These are phyloP conservation scores for Pisolithus thermaeus DNA, from an alignment of 1,284 basidiomycete species.

Conservation along the genomic window DNA sequence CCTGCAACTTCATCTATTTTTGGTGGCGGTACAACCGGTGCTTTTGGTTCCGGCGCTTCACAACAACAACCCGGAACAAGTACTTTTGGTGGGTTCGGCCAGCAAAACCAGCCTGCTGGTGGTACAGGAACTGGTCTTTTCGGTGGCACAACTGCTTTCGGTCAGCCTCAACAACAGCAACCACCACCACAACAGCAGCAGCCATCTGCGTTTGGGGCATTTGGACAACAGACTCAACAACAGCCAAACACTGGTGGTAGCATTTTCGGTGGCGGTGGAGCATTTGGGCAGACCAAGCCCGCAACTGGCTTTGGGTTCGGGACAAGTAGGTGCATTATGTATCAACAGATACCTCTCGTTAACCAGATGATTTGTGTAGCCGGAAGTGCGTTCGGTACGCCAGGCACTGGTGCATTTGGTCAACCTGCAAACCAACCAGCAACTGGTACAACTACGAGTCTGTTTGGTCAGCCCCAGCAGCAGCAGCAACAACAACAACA, in stretches of 20 bases:
- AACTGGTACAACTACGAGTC: conserved; percentile 24
- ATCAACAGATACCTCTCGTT: background rate
- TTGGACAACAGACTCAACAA: conserved; percentile 29
- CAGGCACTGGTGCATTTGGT: conserved; percentile 33
- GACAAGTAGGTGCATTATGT: conserved; percentile 15
- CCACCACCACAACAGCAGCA: conserved; percentile 27
- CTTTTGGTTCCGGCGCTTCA: conserved; percentile 33
- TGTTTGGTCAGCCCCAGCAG: conserved; percentile 29
- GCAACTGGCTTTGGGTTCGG: conserved; percentile 36
- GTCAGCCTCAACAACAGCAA: conserved; percentile 25
- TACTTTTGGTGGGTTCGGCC: conserved; percentile 28
- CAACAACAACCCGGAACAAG: conserved; percentile 27
- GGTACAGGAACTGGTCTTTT: conserved; percentile 36
- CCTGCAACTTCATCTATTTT: conserved; percentile 32
- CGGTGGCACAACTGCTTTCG: conserved; percentile 30
- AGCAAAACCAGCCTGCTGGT: conserved; percentile 17
- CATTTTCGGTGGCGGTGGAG: conserved; percentile 35
- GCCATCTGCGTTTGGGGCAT: conserved; percentile 34
- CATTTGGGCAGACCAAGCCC: conserved; percentile 33
- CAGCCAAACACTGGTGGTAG: conserved; percentile 26
- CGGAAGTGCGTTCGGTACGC: conserved; percentile 34
- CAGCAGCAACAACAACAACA: background rate
- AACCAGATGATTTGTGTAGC: conserved; percentile 8
- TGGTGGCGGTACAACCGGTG: conserved; percentile 18
- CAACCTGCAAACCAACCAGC: conserved; percentile 26